A percentile compares a stretch with the other conserved stretches of the same genome.
Evolutionary conservation across 345 rosid genomes (phyloP).

Genomic region (Eutrema heterophyllum): DNA sequence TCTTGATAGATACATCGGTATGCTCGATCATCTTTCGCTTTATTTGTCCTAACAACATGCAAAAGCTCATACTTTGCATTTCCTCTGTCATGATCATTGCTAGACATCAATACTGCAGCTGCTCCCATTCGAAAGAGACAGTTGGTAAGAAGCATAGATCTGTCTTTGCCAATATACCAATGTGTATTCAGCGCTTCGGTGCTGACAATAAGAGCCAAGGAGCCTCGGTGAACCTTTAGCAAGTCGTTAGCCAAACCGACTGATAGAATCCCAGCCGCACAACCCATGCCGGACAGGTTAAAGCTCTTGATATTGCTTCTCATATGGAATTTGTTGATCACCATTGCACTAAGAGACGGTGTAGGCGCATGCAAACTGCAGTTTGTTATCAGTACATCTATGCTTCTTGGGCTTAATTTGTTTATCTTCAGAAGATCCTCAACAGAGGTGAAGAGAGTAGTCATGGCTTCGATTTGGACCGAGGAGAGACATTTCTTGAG

Average conservation of each 20-base stretch:
- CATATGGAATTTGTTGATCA: constrained; percentile 47
- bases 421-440: constrained; percentile 40
- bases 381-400: constrained; percentile 55
- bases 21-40: constrained; percentile 44
- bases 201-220: constrained; percentile 51
- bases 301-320: constrained; percentile 60
- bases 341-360: constrained; percentile 59
- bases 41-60: constrained; percentile 43
- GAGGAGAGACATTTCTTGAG: constrained; percentile 35
- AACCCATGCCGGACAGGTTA: constrained; percentile 69
- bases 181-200: constrained; percentile 45
- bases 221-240: constrained; percentile 42
- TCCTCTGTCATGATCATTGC: constrained; percentile 32
- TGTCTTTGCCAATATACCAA: constrained; percentile 48
- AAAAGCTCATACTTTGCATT: constrained; percentile 46
- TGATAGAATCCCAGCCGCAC: constrained; percentile 53
- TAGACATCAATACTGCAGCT: constrained; percentile 54
- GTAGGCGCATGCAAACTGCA: constrained; percentile 50
- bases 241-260: constrained; percentile 55
- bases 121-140: constrained; percentile 74
- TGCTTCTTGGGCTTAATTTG: constrained; percentile 35
- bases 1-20: constrained; percentile 53
- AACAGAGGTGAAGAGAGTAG: constrained; percentile 43
- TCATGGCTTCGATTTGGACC: constrained; percentile 40
- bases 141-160: constrained; percentile 57